phyloP scores from a whole-genome alignment of 106 monocot genomes.

The Allium sativum region DNA sequence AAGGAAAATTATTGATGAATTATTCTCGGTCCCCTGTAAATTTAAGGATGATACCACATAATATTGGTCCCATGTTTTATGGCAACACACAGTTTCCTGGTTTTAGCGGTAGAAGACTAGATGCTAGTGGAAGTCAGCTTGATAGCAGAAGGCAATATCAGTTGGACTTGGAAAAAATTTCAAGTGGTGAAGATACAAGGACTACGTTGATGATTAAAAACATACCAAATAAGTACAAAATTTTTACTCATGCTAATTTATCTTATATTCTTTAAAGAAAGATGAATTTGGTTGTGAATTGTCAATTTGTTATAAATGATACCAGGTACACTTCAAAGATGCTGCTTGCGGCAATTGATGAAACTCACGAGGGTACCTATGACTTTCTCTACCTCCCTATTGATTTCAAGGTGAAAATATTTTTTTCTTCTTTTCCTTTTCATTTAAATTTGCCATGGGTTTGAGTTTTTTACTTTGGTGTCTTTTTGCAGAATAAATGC shows the following conservation, averaged over 20 bases:
- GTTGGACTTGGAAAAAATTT: slow-evolving; percentile 73
- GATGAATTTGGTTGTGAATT: not conserved
- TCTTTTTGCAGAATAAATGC: slow-evolving; percentile 68
- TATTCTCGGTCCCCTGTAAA: slow-evolving; percentile 22
- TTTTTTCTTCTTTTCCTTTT: not conserved
- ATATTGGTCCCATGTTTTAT: slow-evolving; percentile 23
- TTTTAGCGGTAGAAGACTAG: slow-evolving; percentile 22
- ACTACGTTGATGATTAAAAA: slow-evolving; percentile 94
- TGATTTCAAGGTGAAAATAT: slow-evolving; percentile 71
- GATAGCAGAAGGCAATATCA: slow-evolving; percentile 61
- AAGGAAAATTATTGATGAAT: slow-evolving; percentile 32
- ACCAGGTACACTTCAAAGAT: slow-evolving; percentile 85
- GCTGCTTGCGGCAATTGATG: slow-evolving; percentile 74
- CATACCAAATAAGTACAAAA: slow-evolving; percentile 77
- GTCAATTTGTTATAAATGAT: not conserved
- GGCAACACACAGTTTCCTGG: slow-evolving; percentile 21
- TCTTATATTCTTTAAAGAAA: not conserved
- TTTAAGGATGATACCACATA: slow-evolving; percentile 33
- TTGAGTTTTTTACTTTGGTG: not conserved
- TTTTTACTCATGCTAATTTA: not conserved
- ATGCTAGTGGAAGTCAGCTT: slow-evolving; percentile 22
- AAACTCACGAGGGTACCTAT: slow-evolving; percentile 67
- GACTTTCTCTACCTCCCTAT: slow-evolving; percentile 88
- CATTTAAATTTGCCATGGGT: not conserved
- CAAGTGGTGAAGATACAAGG: slow-evolving; percentile 61